Percentiles rank a stretch among this genome's conserved stretches.
These are phyloP conservation scores for Byssochlamys sp. DNA, from an alignment of 2,329 filamentous ascomycete genomes.

Conservation along the genomic window DNA sequence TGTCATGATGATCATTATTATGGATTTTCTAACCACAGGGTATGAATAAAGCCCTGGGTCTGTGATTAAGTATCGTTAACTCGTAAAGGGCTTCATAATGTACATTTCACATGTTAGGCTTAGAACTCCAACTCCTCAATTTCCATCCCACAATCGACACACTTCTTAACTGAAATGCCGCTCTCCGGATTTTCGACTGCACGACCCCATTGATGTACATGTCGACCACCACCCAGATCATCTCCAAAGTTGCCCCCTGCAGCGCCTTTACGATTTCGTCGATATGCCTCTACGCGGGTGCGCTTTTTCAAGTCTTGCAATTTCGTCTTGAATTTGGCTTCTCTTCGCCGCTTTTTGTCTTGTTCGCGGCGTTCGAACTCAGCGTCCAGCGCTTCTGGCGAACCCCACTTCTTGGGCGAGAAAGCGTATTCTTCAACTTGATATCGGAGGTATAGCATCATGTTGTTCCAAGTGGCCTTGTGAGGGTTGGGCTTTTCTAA, in stretches of 20 bases:
- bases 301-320: conserved; percentile 83
- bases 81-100: not conserved
- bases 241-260: conserved; percentile 61
- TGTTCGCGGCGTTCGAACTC: conserved; percentile 73
- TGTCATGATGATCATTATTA: no score
- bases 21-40: no score
- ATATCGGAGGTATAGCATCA: conserved; percentile 91
- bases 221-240: conserved; percentile 57
- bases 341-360: conserved; percentile 76
- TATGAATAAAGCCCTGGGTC: not conserved
- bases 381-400: conserved; percentile 69
- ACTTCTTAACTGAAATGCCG: conserved; percentile 58
- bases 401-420: conserved; percentile 75
- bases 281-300: conserved; percentile 81
- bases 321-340: conserved; percentile 84
- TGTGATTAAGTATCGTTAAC: not conserved
- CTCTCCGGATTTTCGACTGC: conserved; percentile 50
- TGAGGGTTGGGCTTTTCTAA: conserved; percentile 86
- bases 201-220: conserved; percentile 78
- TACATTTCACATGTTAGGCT: not conserved
- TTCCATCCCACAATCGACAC: conserved; percentile 58
- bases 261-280: conserved; percentile 52
- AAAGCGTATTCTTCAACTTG: conserved; percentile 94
- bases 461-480: conserved; percentile 92
- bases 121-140: conserved; percentile 57